Evolutionary conservation across 2,329 filamentous ascomycete genomes (phyloP).

Genomic region (Ophiostoma novo-ulmi): DNA sequence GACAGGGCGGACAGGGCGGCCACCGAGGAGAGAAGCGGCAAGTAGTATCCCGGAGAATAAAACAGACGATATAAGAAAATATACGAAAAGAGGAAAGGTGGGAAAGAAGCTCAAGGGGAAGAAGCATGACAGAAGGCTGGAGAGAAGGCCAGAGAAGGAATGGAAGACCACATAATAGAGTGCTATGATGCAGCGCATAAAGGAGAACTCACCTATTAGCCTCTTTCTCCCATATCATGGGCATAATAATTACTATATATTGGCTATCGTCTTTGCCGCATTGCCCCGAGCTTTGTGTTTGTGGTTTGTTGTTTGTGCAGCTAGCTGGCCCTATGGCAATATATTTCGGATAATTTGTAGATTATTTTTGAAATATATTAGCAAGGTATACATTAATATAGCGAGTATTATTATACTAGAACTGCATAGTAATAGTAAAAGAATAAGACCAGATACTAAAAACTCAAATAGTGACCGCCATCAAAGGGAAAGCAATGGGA

Average conservation of each 20-base stretch:
- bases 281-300: not conserved
- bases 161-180: conserved; percentile 4
- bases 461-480: not conserved
- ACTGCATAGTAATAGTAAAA: too few relatives aligned
- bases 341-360: not conserved
- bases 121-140: not conserved
- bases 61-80: not conserved
- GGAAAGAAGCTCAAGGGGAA: not conserved
- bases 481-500: not conserved
- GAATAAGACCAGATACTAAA: too few relatives aligned
- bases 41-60: not conserved
- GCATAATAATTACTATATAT: not conserved
- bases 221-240: not conserved
- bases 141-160: not conserved
- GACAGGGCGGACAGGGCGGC: not conserved
- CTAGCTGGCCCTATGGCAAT: not conserved
- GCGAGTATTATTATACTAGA: not conserved
- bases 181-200: not conserved
- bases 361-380: not conserved
- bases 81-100: not conserved
- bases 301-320: not conserved
- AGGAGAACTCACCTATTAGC: not conserved
- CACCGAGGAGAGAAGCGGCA: not conserved
- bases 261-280: conserved; percentile 5
- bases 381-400: not conserved